Base-by-base conservation (phyloP, 495 filamentous ascomycete species). In the Penicillium pulvis region DNA sequence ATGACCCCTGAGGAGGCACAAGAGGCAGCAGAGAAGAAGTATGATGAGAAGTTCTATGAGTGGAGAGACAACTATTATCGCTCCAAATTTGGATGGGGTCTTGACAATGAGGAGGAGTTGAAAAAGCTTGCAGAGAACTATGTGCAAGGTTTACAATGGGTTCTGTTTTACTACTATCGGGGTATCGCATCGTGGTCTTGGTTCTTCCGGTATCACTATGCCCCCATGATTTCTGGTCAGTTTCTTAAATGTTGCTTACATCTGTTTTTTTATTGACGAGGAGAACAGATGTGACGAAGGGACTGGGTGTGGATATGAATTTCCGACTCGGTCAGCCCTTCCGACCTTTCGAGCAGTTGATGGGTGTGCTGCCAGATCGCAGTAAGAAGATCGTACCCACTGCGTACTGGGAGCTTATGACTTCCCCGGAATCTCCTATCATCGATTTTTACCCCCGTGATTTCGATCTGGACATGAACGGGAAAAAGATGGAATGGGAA, bases 401-500 rank as follows among this genome's bases (percentile, higher is more conserved):
- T 35, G 85, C 93, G 4, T 99, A 97, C 71, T 90, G 90, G 72
- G 85, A 90, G 11, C 80, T 99, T 23, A 99, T 99, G 95, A 96
- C 90, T 4, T 88, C 90, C 48, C 75, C 85, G 0, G 82, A 90
- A 4, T 97, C 93, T n/a, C 92, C 95, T 12, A 98, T 99, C 71
- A 90, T 96, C 64, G 93, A 98, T 66, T 98, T 99, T 74, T 99
- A 99, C 67, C 95, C 95, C 28, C 84, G 93, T 56, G 93, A 98
- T 60, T 99, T 99, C 62, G 92, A 97, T 61, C 82, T 99, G 19
- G 95, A 99, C 67, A 97, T 98, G 93, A 97, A 98, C 64, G 95
- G 95, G 55, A 99, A 99, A 81, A 99, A 96, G 79, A 95, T 96
- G 92, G 95, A 98, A 62, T 99, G 95, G 95, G 95, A 99, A 66